Evolutionary conservation across 1,284 basidiomycete species (phyloP).

Genomic region (Microbotryum scabiosae): DNA sequence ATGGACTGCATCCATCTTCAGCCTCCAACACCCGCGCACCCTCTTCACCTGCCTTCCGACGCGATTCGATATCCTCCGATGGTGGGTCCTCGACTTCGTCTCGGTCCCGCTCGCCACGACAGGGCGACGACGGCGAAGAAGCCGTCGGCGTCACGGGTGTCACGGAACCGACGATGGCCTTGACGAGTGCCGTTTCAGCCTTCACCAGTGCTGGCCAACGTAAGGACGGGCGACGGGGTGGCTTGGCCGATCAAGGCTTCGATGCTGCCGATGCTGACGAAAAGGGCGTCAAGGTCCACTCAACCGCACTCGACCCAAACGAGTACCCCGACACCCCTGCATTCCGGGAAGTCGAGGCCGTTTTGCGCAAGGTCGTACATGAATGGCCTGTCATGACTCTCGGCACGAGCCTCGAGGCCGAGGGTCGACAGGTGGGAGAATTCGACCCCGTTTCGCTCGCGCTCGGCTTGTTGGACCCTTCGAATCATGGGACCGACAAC

Average conservation of each 20-base stretch:
- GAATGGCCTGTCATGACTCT: constrained; percentile 85
- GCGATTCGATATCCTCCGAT: constrained; percentile 1
- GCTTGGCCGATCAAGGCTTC: constrained; percentile 25
- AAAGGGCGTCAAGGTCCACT: not conserved
- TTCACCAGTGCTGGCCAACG: constrained; percentile 20
- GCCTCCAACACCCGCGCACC: not conserved
- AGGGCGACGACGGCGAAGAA: not conserved
- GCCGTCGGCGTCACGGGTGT: not conserved
- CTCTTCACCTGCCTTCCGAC: not conserved
- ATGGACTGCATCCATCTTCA: not conserved
- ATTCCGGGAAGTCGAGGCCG: constrained; percentile 39
- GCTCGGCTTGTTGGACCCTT: constrained; percentile 68
- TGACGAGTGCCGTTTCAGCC: constrained; percentile 21
- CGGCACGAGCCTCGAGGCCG: constrained; percentile 38
- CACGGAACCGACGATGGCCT: constrained; percentile 1
- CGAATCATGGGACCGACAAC: constrained; percentile 48
- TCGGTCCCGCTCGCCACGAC: not conserved
- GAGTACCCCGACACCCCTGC: constrained; percentile 35
- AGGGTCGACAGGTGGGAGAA: constrained; percentile 11
- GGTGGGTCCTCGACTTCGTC: not conserved
- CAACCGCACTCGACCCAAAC: constrained; percentile 8
- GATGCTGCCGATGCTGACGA: not conserved
- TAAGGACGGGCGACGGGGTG: constrained; percentile 21
- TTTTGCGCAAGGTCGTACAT: constrained; percentile 72
- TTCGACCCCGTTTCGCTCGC: constrained; percentile 89